Evolutionary conservation across 352 stramenopile genomes (phyloP).

Genomic region (Pythium brassicae): DNA sequence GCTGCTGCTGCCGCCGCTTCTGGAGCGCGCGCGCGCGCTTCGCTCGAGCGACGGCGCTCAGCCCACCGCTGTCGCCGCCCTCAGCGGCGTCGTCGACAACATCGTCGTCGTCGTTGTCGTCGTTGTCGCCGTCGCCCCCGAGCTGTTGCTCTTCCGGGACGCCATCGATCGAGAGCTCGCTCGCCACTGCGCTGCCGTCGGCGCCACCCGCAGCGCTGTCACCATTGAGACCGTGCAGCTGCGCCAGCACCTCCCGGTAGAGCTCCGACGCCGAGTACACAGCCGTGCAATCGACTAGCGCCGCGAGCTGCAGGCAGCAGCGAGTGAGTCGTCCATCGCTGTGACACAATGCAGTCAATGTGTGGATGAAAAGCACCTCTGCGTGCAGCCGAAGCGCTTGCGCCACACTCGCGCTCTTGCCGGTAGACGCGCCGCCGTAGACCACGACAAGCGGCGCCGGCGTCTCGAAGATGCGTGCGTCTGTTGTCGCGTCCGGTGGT

Average conservation of each 20-base stretch:
- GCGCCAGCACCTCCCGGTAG: constrained; percentile 65
- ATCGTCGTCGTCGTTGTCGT: background rate
- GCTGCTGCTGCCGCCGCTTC: constrained; percentile 4
- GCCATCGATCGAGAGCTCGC: constrained; percentile 9
- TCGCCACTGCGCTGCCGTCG: background rate
- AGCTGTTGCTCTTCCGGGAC: constrained; percentile 3
- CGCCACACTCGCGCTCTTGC: constrained; percentile 62
- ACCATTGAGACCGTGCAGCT: constrained; percentile 26
- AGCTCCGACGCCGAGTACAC: constrained; percentile 63
- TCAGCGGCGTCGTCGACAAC: background rate
- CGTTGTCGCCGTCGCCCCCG: background rate
- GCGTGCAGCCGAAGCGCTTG: constrained; percentile 29
- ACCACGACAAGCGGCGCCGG: constrained; percentile 60
- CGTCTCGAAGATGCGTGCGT: constrained; percentile 24
- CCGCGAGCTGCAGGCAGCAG: constrained; percentile 19
- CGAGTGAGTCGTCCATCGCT: too few species aligned
- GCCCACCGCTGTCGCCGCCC: background rate
- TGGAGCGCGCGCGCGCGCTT: constrained; percentile 1
- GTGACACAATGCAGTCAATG: too few species aligned
- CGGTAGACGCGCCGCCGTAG: constrained; percentile 71
- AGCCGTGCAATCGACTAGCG: constrained; percentile 66
- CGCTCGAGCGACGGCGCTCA: background rate
- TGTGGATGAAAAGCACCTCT: background rate
- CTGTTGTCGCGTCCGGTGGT: constrained; percentile 3
- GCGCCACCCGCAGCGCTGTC: background rate